Percentiles rank a stretch among this genome's conserved stretches.
These are phyloP conservation scores for Pontederia crassipes DNA, from an alignment of 176 grass and related monocot species.

Conservation along the genomic window DNA sequence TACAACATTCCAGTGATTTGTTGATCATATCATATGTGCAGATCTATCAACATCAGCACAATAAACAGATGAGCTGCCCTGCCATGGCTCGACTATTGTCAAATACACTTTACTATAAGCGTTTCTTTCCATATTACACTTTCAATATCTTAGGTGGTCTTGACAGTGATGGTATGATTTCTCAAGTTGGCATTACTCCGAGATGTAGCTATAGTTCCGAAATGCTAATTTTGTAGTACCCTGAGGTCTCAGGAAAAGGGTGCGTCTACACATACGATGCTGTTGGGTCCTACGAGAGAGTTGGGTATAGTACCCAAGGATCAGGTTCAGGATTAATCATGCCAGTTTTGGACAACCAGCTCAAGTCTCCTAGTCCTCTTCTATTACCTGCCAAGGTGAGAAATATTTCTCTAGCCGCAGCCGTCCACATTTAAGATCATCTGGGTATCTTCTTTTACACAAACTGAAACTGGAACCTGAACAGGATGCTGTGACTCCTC, in stretches of 20 bases:
- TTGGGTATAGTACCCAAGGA: slow-evolving; percentile 83
- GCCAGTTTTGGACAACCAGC: slow-evolving; percentile 85
- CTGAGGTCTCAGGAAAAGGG: slow-evolving; percentile 56
- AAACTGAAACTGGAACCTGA: not conserved
- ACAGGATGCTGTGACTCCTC: slow-evolving; percentile 90
- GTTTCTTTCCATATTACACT: slow-evolving; percentile 94
- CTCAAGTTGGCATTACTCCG: not conserved
- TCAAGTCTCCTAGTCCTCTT: slow-evolving; percentile 85
- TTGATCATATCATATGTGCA: slow-evolving; percentile 24
- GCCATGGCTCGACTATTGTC: slow-evolving; percentile 93
- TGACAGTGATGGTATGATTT: slow-evolving; percentile 63
- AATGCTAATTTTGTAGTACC: not conserved
- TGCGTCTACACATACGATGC: slow-evolving; percentile 95
- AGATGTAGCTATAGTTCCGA: not conserved
- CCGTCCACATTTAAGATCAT: not conserved
- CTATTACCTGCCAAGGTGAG: slow-evolving; percentile 68
- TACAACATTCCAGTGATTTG: not conserved
- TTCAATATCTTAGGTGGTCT: slow-evolving; percentile 93
- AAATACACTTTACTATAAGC: slow-evolving; percentile 93
- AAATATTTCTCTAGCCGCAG: not conserved
- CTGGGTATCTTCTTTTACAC: not conserved
- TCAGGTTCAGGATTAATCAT: slow-evolving; percentile 75
- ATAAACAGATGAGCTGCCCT: slow-evolving; percentile 97
- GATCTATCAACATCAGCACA: slow-evolving; percentile 98
- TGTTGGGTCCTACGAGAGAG: slow-evolving; percentile 88